Percentiles rank a stretch among this genome's conserved stretches.
phyloP scores from a whole-genome alignment of 129 eudicot species.

The Tagetes patula region DNA sequence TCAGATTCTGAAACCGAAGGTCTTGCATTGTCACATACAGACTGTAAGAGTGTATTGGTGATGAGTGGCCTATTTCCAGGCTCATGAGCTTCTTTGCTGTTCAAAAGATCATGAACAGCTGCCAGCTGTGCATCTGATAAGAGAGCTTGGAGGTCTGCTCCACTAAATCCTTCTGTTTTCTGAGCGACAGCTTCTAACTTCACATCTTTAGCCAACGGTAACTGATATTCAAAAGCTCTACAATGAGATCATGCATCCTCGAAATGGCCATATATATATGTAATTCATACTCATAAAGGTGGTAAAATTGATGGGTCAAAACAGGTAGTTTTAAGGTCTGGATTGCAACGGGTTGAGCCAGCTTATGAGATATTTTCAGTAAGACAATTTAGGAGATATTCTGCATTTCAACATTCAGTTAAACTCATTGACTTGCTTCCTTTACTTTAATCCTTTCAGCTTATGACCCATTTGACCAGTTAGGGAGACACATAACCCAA shows the following conservation, averaged over 20 bases:
- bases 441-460: background rate
- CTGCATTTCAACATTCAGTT: background rate
- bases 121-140: constrained; percentile 94
- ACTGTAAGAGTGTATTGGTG: constrained; percentile 48
- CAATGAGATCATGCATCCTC: constrained; percentile 12
- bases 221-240: constrained; percentile 36
- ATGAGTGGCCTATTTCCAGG: constrained; percentile 62
- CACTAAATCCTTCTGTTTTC: constrained; percentile 87
- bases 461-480: background rate
- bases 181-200: constrained; percentile 58
- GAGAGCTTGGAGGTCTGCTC: constrained; percentile 96
- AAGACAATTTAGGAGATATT: background rate
- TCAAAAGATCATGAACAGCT: constrained; percentile 75
- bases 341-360: background rate
- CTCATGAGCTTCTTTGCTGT: constrained; percentile 44
- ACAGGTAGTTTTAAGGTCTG: background rate
- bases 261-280: background rate
- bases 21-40: constrained; percentile 63
- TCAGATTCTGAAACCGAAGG: constrained; percentile 93
- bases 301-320: background rate
- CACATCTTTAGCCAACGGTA: constrained; percentile 72
- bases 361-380: background rate
- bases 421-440: background rate
- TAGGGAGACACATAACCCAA: background rate
- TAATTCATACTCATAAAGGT: no score